Evolutionary conservation across 345 rosid species (phyloP), one percentile per base, ranked within the genome.

Genomic region (Eucalyptus marginata): DNA sequence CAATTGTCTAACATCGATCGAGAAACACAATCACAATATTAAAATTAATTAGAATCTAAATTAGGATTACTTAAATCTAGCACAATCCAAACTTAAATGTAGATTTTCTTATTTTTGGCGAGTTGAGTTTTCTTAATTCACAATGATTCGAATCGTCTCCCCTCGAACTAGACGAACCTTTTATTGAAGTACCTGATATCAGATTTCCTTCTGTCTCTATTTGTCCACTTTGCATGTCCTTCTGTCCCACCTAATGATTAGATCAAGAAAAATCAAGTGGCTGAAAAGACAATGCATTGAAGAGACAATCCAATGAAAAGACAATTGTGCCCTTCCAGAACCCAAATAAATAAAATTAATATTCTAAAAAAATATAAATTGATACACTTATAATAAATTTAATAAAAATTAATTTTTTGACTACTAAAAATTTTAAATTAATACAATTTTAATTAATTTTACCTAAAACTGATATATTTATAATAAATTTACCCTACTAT

Each of bases 401-500:
- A 52, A 52, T 52, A 52, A 52, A 52, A 6, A 44, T 2, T 44
- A 44, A 44, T 8, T 44, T 7, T 44, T 44, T 44, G 1, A 44
- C 10, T 7, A 44, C 3, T 8, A 44, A 44, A 44, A 8, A 44
- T 44, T 44, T 7, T 44, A 18, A 52, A 18, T 52, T 18, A 0
- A 7, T 17, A 52, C 2, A 18, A 0, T 0, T 52, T 52, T 52
- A 7, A 52, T 52, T 52, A 52, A 52, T 18, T 52, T 52, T 18
- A 18, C 0, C 1, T 0, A 0, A 52, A 18, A 52, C 7, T 52
- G 1, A 52, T 52, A 52, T 52, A 52, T 52, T 52, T 52, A 0
- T 20, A 2, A 18, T 20, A 52, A 20, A 52, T 20, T 52, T 18
- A 52, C 18, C 0, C 1, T 52, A 52, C 0, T 52, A 52, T 7